phyloP scores from a whole-genome alignment of 768 basidiomycete genomes.

The Ramaria sp. region DNA sequence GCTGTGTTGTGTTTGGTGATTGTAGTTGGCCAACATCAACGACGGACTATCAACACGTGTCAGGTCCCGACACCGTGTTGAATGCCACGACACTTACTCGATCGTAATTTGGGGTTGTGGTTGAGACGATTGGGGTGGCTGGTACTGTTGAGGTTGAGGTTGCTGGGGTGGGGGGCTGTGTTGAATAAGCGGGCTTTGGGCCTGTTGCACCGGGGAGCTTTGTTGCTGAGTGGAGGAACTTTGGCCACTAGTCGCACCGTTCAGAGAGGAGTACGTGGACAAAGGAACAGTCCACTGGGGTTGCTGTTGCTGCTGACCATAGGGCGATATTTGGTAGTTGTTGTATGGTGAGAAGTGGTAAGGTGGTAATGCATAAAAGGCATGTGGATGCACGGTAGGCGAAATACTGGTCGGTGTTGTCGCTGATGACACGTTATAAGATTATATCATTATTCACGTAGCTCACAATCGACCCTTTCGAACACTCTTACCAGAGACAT shows the following conservation, averaged over 20 bases:
- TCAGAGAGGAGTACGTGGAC: slow-evolving; percentile 67
- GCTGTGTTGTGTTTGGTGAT: neutral
- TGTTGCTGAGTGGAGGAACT: slow-evolving; percentile 14
- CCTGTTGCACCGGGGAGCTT: slow-evolving; percentile 3
- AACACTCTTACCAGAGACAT: slow-evolving; percentile 4
- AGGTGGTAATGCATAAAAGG: slow-evolving; percentile 31
- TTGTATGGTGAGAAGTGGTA: slow-evolving; percentile 23
- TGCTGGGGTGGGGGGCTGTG: slow-evolving; percentile 19
- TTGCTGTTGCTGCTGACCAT: slow-evolving; percentile 30
- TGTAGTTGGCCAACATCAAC: slow-evolving; percentile 5
- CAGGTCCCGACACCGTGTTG: neutral
- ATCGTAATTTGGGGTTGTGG: slow-evolving; percentile 36
- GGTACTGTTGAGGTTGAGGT: slow-evolving; percentile 10
- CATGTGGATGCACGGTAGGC: slow-evolving; percentile 24
- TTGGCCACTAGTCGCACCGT: slow-evolving; percentile 53
- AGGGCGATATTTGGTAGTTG: slow-evolving; percentile 34
- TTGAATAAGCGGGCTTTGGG: slow-evolving; percentile 7
- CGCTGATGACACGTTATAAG: neutral
- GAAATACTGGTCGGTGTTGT: neutral
- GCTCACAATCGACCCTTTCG: neutral
- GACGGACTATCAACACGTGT: neutral
- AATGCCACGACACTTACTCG: slow-evolving; percentile 41
- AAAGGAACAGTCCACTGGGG: slow-evolving; percentile 38
- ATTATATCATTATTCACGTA: neutral
- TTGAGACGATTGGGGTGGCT: slow-evolving; percentile 12